Conservation (phyloP, 768 basidiomycete genomes). For the Suillus occidentalis region DNA sequence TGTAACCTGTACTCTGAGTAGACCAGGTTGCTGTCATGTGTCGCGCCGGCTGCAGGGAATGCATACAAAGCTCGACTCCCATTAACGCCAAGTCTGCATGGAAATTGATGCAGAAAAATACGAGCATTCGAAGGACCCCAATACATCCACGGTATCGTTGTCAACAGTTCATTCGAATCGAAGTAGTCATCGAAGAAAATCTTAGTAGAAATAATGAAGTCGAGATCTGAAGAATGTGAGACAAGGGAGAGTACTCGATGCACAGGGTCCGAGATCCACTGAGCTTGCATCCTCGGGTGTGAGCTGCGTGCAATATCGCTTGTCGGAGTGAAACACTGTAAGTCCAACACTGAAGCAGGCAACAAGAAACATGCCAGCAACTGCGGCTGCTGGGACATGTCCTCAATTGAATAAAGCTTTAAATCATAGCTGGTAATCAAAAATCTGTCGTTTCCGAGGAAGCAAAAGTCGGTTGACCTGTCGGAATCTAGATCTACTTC, state of each 20-base stretch:
- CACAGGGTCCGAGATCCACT: neutral
- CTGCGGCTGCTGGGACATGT: neutral
- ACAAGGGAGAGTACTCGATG: neutral
- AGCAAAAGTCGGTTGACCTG: neutral
- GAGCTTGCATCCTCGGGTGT: neutral
- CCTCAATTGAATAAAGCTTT: conserved; percentile 1
- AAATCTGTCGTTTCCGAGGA: neutral
- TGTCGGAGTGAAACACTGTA: neutral
- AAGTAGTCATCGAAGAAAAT: neutral
- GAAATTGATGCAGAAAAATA: neutral
- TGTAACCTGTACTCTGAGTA: neutral
- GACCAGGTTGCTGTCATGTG: neutral
- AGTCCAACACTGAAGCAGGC: neutral
- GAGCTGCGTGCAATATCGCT: neutral
- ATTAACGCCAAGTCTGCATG: neutral
- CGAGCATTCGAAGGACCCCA: neutral
- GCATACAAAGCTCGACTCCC: neutral
- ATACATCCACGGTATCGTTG: neutral
- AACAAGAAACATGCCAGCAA: neutral
- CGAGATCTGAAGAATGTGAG: neutral
- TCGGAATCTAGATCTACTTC: neutral
- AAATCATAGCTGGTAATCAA: neutral
- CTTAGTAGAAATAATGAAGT: neutral
- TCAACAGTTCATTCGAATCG: neutral
- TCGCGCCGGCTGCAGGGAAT: neutral